A percentile compares a stretch with the other conserved stretches of the same genome.
Evolutionary conservation across 306 rosid species (phyloP).

Genomic region (Parietaria judaica): DNA sequence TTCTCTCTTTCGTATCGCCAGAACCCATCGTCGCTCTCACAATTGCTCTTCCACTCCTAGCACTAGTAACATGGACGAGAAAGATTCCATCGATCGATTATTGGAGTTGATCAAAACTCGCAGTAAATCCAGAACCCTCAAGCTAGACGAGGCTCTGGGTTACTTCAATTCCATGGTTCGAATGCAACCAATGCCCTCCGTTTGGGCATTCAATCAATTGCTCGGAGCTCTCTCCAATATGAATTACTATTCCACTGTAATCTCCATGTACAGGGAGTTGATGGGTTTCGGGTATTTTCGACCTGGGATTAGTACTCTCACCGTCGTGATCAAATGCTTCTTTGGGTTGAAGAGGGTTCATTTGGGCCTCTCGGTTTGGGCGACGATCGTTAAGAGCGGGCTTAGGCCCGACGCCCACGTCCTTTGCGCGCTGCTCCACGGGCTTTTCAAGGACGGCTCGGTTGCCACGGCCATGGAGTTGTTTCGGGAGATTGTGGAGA

Average conservation of each 20-base stretch:
- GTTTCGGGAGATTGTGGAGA: background rate
- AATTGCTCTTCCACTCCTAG: no score
- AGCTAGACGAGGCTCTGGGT: constrained; percentile 3
- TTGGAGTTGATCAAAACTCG: background rate
- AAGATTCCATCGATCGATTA: no score
- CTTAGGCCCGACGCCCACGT: background rate
- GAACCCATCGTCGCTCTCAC: no score
- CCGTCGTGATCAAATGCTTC: background rate
- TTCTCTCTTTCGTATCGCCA: no score
- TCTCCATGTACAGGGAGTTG: constrained; percentile 3
- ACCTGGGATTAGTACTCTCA: background rate
- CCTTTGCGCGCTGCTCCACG: background rate
- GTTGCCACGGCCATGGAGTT: background rate
- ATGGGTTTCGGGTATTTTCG: background rate
- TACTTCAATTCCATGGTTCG: constrained; percentile 5
- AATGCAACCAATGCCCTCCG: constrained; percentile 5
- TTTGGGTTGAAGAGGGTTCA: background rate
- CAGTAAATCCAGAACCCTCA: background rate
- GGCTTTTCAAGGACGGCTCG: background rate
- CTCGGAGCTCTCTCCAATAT: constrained; percentile 9
- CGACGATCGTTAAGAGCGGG: background rate
- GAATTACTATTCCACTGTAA: background rate
- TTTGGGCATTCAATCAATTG: background rate
- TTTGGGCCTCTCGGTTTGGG: constrained; percentile 4
- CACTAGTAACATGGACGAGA: no score